These are phyloP conservation scores for Hygrophorus pudorinus DNA, from an alignment of 768 basidiomycete genomes.

Conservation along the genomic window DNA sequence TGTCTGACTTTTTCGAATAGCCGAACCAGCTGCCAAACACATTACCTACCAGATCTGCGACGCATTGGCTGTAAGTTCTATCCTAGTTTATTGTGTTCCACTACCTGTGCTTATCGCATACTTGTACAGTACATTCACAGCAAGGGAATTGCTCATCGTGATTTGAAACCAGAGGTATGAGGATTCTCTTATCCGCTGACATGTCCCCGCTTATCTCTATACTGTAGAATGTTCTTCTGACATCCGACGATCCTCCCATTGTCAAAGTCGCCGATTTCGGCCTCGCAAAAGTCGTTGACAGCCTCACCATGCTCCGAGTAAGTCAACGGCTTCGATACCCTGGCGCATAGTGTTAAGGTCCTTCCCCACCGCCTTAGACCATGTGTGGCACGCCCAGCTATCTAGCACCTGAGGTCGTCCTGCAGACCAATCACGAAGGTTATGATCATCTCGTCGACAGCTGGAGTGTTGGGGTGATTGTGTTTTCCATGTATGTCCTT, in stretches of 20 bases:
- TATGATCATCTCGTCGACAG: conserved; percentile 89
- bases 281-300: conserved; percentile 84
- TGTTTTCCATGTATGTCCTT: conserved; percentile 71
- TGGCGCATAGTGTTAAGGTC: not conserved
- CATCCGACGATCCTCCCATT: conserved; percentile 50
- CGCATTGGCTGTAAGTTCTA: conserved; percentile 50
- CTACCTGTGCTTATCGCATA: conserved; percentile 1
- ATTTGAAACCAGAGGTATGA: conserved; percentile 78
- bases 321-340: conserved; percentile 13
- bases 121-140: conserved; percentile 50
- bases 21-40: conserved; percentile 48
- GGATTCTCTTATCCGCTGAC: conserved; percentile 10
- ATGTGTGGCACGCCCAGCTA: conserved; percentile 97
- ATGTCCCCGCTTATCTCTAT: not conserved
- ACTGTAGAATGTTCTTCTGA: conserved; percentile 76
- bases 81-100: not conserved
- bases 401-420: conserved; percentile 87
- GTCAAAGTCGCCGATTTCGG: conserved; percentile 97
- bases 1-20: conserved; percentile 18
- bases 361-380: conserved; percentile 40
- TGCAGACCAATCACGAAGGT: conserved; percentile 50
- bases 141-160: conserved; percentile 81
- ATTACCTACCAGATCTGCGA: conserved; percentile 80
- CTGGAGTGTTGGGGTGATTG: conserved; percentile 93
- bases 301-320: conserved; percentile 66